Evolutionary conservation across 2,329 filamentous ascomycete species (phyloP), one percentile per base, ranked within the genome.

Genomic region (Periconia macrospinosa): DNA sequence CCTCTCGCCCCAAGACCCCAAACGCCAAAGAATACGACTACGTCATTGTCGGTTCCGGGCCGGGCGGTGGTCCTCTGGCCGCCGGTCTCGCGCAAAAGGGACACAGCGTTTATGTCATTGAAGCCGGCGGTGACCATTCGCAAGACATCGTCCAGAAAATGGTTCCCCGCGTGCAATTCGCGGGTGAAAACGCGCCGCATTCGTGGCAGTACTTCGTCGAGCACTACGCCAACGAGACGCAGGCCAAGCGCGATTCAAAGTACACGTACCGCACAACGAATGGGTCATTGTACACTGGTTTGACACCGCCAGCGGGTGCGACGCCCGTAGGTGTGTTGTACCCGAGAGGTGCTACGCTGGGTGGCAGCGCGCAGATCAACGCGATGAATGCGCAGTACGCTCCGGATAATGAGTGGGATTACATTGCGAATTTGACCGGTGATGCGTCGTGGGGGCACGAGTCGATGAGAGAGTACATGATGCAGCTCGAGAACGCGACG

Each of bases 191-290:
- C 55, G 75, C 76, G 20, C 76, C 78, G 15, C 77, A 85, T 58
- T 72, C 76, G 41, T 86, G 83, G 83, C 79, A 84, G 61, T 86
- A 81, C 67, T 86, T 80, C 53, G 80, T 84, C 8, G 77, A 77
- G 30, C 83, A 86, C 63, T 85, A 84, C 62, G 70, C 75, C 5
- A 76, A 85, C 52, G 67, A 80, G 41, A 69, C 68, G 19, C 76
- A 78, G 41, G 79, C 83, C 55, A 71, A 77, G 15, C 72, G 76
- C 50, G 82, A 86, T 61, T 78, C 72, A 52, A 86, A 86, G 72
- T 79, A 81, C 49, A 80, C 79, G 1, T 86, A 83, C 59, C 62
- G 76, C 8, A 80, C 78, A 0, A 72, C 78, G 0, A 66, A 78
- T 33, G 81, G 81, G n/a, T 63, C 67, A 3, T 62, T 77, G 33